phyloP scores from a whole-genome alignment of 208 protist species.

The Angomonas desouzai region DNA sequence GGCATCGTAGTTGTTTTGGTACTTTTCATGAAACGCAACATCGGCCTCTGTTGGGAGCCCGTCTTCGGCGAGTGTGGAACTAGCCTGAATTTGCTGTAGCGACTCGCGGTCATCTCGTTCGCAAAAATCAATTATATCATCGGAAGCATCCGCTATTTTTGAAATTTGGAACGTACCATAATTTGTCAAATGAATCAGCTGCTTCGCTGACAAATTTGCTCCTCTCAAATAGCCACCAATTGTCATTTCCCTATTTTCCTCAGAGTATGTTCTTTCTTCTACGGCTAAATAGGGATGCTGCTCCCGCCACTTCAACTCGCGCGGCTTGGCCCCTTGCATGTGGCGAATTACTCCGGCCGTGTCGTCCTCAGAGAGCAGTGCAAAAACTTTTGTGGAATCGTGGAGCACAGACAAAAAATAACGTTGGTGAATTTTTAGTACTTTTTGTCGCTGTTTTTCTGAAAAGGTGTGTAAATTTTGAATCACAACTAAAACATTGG shows the following conservation, averaged over 20 bases:
- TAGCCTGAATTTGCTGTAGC: conserved; percentile 72
- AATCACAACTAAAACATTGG: conserved; percentile 66
- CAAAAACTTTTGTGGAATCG: conserved; percentile 67
- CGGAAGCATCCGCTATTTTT: conserved; percentile 31
- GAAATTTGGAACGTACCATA: conserved; percentile 84
- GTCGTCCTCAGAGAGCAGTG: conserved; percentile 28
- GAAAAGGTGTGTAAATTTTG: conserved; percentile 80
- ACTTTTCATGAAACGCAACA: conserved; percentile 45
- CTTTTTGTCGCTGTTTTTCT: conserved; percentile 65
- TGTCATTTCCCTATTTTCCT: conserved; percentile 42
- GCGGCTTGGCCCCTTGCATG: conserved; percentile 66
- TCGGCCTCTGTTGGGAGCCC: conserved; percentile 70
- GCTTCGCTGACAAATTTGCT: conserved; percentile 65
- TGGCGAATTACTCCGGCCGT: conserved; percentile 55
- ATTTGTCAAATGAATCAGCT: conserved; percentile 86
- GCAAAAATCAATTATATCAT: conserved; percentile 37
- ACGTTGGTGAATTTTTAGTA: conserved; percentile 77
- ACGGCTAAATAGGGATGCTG: conserved; percentile 80
- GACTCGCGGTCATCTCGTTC: conserved; percentile 58
- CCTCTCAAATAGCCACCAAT: conserved; percentile 70
- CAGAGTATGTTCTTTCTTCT: conserved; percentile 44
- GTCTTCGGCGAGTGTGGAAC: conserved; percentile 64
- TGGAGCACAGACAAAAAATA: conserved; percentile 82
- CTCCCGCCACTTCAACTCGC: conserved; percentile 75
- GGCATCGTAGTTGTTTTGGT: conserved; percentile 12